phyloP scores from a whole-genome alignment of 164 flowering plant genomes.

The Pachysandra terminalis region DNA sequence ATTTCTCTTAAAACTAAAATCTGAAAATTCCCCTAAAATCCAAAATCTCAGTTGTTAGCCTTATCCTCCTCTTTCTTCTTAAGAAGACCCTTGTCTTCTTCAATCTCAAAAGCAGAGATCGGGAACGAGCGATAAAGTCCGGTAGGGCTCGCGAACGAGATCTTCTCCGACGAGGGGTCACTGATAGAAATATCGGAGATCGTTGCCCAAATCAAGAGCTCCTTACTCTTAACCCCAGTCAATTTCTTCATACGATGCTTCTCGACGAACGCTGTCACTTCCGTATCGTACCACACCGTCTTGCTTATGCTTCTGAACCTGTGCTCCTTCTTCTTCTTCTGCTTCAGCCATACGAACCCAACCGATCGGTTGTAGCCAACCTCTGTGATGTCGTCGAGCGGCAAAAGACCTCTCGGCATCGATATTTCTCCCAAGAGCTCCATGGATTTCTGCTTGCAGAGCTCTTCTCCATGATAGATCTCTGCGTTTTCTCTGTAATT shows the following conservation, averaged over 20 bases:
- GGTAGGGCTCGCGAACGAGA: constrained; percentile 25
- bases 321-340: constrained; percentile 40
- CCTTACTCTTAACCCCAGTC: constrained; percentile 65
- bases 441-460: constrained; percentile 42
- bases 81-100: constrained; percentile 18
- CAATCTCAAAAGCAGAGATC: constrained; percentile 49
- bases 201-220: constrained; percentile 61
- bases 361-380: constrained; percentile 38
- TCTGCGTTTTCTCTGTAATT: constrained; percentile 46
- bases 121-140: constrained; percentile 54
- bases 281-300: constrained; percentile 43
- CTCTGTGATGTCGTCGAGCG: constrained; percentile 43
- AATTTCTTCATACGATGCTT: constrained; percentile 41
- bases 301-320: constrained; percentile 27
- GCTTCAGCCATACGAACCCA: constrained; percentile 68
- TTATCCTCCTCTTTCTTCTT: constrained; percentile 2
- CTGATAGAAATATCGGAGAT: constrained; percentile 41
- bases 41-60: neutral
- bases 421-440: constrained; percentile 35
- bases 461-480: constrained; percentile 31
- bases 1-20: too few relatives aligned
- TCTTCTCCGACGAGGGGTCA: constrained; percentile 20
- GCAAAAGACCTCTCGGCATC: constrained; percentile 57
- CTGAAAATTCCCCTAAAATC: too few relatives aligned
- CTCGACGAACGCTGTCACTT: constrained; percentile 58